Conservation (phyloP, 257 asterid genomes). For the Nemophila menziesii region DNA sequence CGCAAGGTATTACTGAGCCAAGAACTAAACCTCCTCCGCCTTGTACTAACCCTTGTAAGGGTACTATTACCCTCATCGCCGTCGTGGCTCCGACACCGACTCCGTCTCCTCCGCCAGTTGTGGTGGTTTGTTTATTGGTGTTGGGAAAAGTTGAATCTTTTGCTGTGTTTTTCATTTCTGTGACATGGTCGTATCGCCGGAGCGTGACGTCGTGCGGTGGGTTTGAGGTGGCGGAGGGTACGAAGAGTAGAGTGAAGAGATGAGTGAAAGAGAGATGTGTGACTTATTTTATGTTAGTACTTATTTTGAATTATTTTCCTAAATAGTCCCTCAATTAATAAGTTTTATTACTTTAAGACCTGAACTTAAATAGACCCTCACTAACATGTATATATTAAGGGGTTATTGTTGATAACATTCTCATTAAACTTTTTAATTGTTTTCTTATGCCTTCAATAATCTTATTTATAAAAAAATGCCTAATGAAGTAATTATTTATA, state of each 20-base stretch:
- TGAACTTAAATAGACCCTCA: too few relatives aligned
- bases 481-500: too few relatives aligned
- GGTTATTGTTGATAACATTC: too few relatives aligned
- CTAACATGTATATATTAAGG: too few relatives aligned
- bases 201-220: background rate
- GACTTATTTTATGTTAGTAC: too few relatives aligned
- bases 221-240: background rate
- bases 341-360: too few relatives aligned
- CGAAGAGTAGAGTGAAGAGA: background rate
- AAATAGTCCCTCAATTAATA: too few relatives aligned
- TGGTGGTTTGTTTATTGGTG: constrained; percentile 12
- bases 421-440: too few relatives aligned
- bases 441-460: too few relatives aligned
- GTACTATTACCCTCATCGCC: constrained; percentile 73
- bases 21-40: constrained; percentile 60
- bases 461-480: too few relatives aligned
- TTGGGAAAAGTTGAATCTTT: constrained; percentile 7
- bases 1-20: constrained; percentile 58
- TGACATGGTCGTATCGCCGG: constrained; percentile 12
- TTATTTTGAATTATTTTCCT: too few relatives aligned
- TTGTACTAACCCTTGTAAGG: constrained; percentile 57
- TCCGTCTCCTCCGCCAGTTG: constrained; percentile 27
- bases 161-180: constrained; percentile 28
- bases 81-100: constrained; percentile 26
- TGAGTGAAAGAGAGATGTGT: too few relatives aligned